Conservation (phyloP, 225 moss, liverwort and hornwort species). For the Pseudoscleropodium purum region DNA sequence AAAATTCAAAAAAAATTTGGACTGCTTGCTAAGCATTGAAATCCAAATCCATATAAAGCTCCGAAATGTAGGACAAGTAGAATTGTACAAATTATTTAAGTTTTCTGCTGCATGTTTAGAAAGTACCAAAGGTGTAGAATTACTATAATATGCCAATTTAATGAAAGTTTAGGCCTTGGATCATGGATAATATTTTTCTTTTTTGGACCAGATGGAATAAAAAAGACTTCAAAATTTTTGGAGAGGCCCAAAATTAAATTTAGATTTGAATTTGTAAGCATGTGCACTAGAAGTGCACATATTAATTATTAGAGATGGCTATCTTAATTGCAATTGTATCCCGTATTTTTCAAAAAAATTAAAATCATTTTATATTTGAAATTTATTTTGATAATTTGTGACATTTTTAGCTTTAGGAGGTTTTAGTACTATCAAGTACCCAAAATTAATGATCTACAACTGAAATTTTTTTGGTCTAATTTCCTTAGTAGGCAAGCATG, state of each 20-base stretch:
- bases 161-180: neutral
- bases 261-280: neutral
- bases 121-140: neutral
- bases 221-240: neutral
- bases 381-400: no score
- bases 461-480: no score
- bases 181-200: neutral
- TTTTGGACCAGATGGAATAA: neutral
- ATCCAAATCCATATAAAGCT: neutral
- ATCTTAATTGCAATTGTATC: no score
- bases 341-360: no score
- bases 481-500: accelerated
- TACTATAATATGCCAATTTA: neutral
- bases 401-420: neutral
- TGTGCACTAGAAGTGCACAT: neutral
- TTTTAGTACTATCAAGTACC: no score
- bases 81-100: neutral
- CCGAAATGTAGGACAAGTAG: neutral
- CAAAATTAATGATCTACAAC: no score
- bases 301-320: no score
- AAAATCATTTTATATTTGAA: no score
- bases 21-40: no score
- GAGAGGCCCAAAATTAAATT: neutral
- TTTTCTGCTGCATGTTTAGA: accelerated
- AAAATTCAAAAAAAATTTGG: no score